Evolutionary conservation across 768 basidiomycete genomes (phyloP), one percentile per base, ranked within the genome.

Genomic region (Cystofilobasidium bisporidii): DNA sequence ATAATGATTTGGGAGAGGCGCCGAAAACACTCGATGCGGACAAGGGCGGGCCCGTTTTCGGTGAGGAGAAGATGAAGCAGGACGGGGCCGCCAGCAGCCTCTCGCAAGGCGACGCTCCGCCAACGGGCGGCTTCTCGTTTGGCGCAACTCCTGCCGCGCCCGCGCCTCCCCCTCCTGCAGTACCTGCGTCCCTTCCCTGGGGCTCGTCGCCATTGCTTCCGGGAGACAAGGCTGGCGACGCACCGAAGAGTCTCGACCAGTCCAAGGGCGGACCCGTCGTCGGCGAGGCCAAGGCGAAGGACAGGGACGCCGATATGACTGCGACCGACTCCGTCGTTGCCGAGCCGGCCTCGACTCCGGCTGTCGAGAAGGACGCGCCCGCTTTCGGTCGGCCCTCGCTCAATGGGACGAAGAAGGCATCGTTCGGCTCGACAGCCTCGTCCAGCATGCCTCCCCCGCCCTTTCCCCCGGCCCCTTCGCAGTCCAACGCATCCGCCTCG

Each of bases 61-160:
- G 65, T 0, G 43, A 45, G 24, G 57, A 45, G 22, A 58, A 41
- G 41, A n/a, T 20, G 15, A 66, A 66, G 45, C 11, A 20, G 15
- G 41, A 43, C 56, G 45, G 26, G 22, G 43, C 58, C n/a, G 36
- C 58, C 3, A 45, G 45, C 15, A 60, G 47, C 43, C 36, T 60
- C n/a, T 45, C 59, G 24, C 57, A 60, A 33, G 53, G 48, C 64
- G 32, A 59, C 65, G 24, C 32, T 36, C 30, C 38, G 45, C 30
- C 20, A 18, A 22, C 28, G 33, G 20, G 47, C 65, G 24, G 20
- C 47, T 26, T 18, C 53, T 41, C 22, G 17, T 26, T 55, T 47
- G 28, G 50, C 30, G 12, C 22, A 15, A 56, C 40, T 40, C 22
- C 55, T 40, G 53, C 38, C 17, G 40, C 55, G 20, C 20, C 30